phyloP scores from a whole-genome alignment of 768 basidiomycete genomes.

The Russula olivacea region DNA sequence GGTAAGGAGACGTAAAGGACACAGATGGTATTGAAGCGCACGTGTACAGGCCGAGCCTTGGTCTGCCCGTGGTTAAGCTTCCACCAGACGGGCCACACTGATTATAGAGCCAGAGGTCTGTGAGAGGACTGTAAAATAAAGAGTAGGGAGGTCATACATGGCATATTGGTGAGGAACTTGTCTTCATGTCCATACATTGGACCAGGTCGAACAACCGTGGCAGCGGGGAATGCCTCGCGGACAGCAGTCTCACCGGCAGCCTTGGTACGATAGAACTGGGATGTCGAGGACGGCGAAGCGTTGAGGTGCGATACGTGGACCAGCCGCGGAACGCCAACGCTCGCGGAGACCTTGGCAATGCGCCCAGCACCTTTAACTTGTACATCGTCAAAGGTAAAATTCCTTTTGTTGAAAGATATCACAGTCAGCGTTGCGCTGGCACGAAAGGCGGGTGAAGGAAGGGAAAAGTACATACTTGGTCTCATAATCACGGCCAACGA shows the following conservation, averaged over 20 bases:
- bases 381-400: constrained; percentile 78
- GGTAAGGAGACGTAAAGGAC: neutral
- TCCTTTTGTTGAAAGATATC: constrained; percentile 45
- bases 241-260: constrained; percentile 86
- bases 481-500: constrained; percentile 88
- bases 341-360: constrained; percentile 78
- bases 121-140: constrained; percentile 22
- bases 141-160: constrained; percentile 50
- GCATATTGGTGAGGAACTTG: constrained; percentile 86
- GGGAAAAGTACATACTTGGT: constrained; percentile 63
- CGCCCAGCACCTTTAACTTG: constrained; percentile 76
- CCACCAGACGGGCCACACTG: constrained; percentile 92
- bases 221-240: constrained; percentile 71
- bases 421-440: neutral
- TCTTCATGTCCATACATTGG: constrained; percentile 94
- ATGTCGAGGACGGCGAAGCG: constrained; percentile 70
- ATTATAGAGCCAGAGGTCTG: constrained; percentile 12
- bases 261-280: constrained; percentile 84
- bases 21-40: constrained; percentile 37
- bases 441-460: neutral
- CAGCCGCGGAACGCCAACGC: constrained; percentile 73
- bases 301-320: constrained; percentile 96
- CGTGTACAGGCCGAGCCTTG: constrained; percentile 86
- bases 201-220: constrained; percentile 84
- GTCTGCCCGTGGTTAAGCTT: constrained; percentile 86